A percentile compares a stretch with the other conserved stretches of the same genome.
Conservation (phyloP, 2,329 filamentous ascomycete species). For the Bipolaris bicolor region DNA sequence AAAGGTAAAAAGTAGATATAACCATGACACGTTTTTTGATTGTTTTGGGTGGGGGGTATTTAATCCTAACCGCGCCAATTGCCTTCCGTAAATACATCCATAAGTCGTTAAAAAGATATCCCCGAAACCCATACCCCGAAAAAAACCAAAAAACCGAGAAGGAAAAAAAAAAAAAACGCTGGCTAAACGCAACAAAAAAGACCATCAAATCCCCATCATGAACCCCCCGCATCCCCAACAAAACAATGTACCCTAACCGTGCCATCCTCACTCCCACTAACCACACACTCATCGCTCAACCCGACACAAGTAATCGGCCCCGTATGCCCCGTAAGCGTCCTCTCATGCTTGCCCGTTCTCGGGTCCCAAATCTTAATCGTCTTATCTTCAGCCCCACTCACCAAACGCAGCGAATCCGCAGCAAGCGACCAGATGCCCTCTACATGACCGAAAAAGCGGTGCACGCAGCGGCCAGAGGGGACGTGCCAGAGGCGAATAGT, state of each 20-base stretch:
- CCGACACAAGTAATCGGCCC: constrained; percentile 94
- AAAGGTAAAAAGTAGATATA: too few species aligned
- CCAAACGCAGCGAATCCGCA: constrained; percentile 84
- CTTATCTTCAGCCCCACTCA: constrained; percentile 88
- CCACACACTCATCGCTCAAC: constrained; percentile 85
- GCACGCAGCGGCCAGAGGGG: constrained; percentile 77
- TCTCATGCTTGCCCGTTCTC: constrained; percentile 85
- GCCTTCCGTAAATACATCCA: too few species aligned
- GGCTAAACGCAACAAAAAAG: not conserved
- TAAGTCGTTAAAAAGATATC: too few species aligned
- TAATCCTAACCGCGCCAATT: too few species aligned
- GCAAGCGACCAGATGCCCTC: constrained; percentile 95
- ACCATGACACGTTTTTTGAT: too few species aligned
- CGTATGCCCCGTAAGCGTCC: constrained; percentile 88
- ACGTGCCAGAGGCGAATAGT: constrained; percentile 95
- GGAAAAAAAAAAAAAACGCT: not conserved
- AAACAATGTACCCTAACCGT: constrained; percentile 73
- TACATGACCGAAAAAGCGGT: constrained; percentile 94
- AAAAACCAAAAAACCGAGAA: not conserved
- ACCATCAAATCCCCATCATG: too few species aligned
- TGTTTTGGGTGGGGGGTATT: too few species aligned
- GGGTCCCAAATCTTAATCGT: constrained; percentile 98
- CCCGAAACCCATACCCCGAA: too few species aligned
- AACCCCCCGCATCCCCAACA: constrained; percentile 2
- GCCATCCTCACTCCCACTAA: constrained; percentile 91